Percentiles rank a stretch among this genome's conserved stretches.
Evolutionary conservation across 2,329 filamentous ascomycete species (phyloP).

Genomic region (Cladophialophora chaetospira): DNA sequence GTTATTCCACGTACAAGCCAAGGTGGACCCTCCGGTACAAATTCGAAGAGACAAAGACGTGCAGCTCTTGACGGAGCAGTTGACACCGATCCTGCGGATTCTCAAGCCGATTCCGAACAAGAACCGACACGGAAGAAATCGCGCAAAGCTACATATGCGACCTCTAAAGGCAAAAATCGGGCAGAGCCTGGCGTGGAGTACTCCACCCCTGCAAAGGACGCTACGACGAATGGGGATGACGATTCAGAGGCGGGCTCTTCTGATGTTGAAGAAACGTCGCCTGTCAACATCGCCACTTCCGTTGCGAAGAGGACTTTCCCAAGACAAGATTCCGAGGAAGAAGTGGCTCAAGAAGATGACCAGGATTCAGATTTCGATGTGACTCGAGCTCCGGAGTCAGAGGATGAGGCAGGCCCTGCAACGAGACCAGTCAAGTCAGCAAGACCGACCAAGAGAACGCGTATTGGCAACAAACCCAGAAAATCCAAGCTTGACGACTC

Average conservation of each 20-base stretch:
- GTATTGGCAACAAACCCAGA: neutral
- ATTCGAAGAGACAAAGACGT: constrained; percentile 1
- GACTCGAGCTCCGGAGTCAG: neutral
- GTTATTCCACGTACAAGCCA: constrained; percentile 20
- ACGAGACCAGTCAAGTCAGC: neutral
- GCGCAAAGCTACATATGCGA: constrained; percentile 19
- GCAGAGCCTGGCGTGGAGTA: constrained; percentile 24
- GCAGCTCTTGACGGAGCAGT: neutral
- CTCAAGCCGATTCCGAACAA: neutral
- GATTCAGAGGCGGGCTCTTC: neutral
- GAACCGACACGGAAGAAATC: constrained; percentile 2
- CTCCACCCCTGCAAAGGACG: constrained; percentile 13
- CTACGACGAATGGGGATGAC: neutral
- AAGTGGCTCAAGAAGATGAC: neutral
- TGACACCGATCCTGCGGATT: neutral
- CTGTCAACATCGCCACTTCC: constrained; percentile 24
- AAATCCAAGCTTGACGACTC: neutral
- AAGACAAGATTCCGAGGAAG: neutral
- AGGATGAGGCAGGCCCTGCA: neutral
- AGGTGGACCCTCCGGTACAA: constrained; percentile 15
- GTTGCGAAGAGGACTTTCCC: constrained; percentile 24
- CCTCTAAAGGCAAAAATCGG: constrained; percentile 25
- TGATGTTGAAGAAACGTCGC: constrained; percentile 7
- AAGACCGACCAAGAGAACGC: neutral
- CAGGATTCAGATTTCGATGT: constrained; percentile 19